Conservation (phyloP, 164 flowering plant species). For the Magnolia officinalis region DNA sequence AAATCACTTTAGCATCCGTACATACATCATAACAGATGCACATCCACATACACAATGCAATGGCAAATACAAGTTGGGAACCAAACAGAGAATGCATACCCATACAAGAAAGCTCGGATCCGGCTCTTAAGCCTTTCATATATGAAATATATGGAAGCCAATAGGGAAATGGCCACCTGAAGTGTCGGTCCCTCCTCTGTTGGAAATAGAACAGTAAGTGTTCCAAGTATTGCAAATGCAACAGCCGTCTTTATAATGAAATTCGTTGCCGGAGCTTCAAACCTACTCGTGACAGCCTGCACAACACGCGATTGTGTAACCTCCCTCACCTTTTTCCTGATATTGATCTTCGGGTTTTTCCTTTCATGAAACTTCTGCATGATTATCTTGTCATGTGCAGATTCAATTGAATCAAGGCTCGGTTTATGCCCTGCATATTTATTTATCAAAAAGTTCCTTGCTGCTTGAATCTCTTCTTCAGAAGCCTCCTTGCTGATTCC, state of each 20-base stretch:
- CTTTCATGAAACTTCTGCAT: slow-evolving; percentile 91
- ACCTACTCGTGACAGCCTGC: slow-evolving; percentile 64
- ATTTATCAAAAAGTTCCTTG: slow-evolving; percentile 79
- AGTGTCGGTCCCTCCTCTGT: slow-evolving; percentile 97
- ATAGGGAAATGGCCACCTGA: slow-evolving; percentile 82
- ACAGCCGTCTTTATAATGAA: slow-evolving; percentile 64
- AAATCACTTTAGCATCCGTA: neutral
- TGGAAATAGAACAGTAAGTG: slow-evolving; percentile 78
- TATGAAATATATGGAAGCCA: slow-evolving; percentile 73
- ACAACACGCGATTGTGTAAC: slow-evolving; percentile 60
- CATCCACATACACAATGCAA: neutral
- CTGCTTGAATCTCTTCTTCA: slow-evolving; percentile 92
- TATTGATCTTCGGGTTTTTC: slow-evolving; percentile 75
- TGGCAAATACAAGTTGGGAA: neutral
- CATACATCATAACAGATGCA: neutral
- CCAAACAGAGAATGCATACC: slow-evolving; percentile 45
- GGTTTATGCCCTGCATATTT: slow-evolving; percentile 83
- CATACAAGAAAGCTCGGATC: slow-evolving; percentile 71
- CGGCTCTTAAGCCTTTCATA: slow-evolving; percentile 69
- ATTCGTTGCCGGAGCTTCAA: slow-evolving; percentile 64
- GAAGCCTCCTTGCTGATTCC: slow-evolving; percentile 92
- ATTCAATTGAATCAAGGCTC: slow-evolving; percentile 89
- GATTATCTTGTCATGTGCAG: slow-evolving; percentile 94
- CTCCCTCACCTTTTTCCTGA: slow-evolving; percentile 81
- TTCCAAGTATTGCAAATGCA: slow-evolving; percentile 69